phyloP scores from a whole-genome alignment of 305 asterid genomes.

The Fraxinus xanthoxyloides region DNA sequence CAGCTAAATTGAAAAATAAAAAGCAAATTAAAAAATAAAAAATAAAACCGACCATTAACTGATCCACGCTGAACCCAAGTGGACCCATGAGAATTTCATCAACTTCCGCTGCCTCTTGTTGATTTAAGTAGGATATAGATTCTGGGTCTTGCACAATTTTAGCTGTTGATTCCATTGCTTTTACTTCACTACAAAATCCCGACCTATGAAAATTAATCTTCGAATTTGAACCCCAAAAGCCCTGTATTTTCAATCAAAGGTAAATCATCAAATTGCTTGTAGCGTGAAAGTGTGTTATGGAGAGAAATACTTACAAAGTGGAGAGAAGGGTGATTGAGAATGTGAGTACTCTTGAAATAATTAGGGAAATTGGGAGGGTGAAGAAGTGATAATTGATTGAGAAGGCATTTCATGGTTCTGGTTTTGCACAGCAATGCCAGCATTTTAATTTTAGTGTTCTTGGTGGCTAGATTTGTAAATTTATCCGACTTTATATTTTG shows the following conservation, averaged over 20 bases:
- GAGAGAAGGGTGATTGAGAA: conserved; percentile 21
- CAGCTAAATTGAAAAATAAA: neutral
- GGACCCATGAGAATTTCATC: conserved; percentile 94
- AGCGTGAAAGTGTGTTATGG: neutral
- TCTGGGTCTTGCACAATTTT: conserved; percentile 49
- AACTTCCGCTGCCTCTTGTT: conserved; percentile 77
- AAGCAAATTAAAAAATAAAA: neutral
- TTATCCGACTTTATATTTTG: neutral
- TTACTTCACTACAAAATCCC: conserved; percentile 29
- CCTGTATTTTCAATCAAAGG: conserved; percentile 32
- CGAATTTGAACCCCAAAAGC: conserved; percentile 30
- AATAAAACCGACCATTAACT: conserved; percentile 61
- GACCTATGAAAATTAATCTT: conserved; percentile 36
- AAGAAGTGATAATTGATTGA: conserved; percentile 30
- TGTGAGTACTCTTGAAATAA: conserved; percentile 15
- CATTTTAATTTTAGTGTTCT: neutral
- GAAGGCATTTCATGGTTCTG: conserved; percentile 57
- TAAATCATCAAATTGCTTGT: conserved; percentile 20
- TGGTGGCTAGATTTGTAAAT: conserved; percentile 1
- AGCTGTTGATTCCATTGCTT: conserved; percentile 56
- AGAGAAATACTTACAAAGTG: conserved; percentile 9
- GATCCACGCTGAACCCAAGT: conserved; percentile 93
- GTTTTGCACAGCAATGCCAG: conserved; percentile 41
- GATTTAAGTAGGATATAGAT: conserved; percentile 58
- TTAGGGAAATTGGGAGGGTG: conserved; percentile 23